Conservation (phyloP, 2,329 filamentous ascomycete genomes). For the Septoria linicola region DNA sequence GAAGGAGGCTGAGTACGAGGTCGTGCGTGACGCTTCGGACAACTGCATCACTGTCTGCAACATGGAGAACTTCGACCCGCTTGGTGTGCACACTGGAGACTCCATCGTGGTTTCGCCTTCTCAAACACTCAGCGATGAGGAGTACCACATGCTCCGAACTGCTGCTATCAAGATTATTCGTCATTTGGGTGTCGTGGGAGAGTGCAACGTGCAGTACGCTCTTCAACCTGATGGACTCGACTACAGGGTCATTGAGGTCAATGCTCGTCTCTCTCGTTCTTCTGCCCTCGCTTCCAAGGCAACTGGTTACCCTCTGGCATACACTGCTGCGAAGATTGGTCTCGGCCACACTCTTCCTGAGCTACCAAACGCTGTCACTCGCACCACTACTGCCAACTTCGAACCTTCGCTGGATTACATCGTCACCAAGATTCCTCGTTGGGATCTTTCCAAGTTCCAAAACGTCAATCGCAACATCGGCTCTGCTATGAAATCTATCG, state of each 20-base stretch:
- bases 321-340: conserved; percentile 97
- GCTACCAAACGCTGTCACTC: conserved; percentile 95
- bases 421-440: conserved; percentile 96
- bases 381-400: conserved; percentile 98
- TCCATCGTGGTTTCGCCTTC: conserved; percentile 97
- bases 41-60: conserved; percentile 99
- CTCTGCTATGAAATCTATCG: conserved; percentile 97
- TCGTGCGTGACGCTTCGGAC: conserved; percentile 93
- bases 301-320: conserved; percentile 94
- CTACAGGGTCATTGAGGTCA: conserved; percentile 98
- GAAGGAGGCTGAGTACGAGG: conserved; percentile 99
- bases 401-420: conserved; percentile 97
- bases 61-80: conserved; percentile 98
- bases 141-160: conserved; percentile 98
- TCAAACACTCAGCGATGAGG: conserved; percentile 95
- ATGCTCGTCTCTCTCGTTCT: conserved; percentile 94
- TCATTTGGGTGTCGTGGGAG: conserved; percentile 93
- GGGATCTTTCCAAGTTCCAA: conserved; percentile 98
- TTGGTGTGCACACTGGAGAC: conserved; percentile 97
- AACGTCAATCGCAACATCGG: conserved; percentile 97
- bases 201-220: conserved; percentile 98
- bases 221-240: conserved; percentile 94
- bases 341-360: conserved; percentile 93
- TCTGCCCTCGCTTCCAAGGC: conserved; percentile 97
- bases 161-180: conserved; percentile 98